Evolutionary conservation across 2,329 filamentous ascomycete genomes (phyloP), one percentile per base, ranked within the genome.

Genomic region (Seiridium cupressi): DNA sequence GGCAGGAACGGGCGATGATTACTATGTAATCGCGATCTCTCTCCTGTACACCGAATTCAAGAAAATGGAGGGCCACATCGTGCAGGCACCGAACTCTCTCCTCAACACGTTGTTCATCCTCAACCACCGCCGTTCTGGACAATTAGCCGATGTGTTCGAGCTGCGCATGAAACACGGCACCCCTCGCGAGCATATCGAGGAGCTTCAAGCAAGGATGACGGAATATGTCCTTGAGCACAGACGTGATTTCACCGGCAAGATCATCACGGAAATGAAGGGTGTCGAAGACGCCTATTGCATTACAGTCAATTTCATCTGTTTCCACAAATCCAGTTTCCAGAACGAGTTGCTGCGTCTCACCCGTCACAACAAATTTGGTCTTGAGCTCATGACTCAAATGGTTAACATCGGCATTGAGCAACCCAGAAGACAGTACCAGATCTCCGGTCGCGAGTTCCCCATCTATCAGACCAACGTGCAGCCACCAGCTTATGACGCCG

Each of bases 291-390:
- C 93, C 42, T 92, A 94, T 72, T 91, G 89, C 5, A 89, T 96
- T 70, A 93, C 88, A 3, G 84, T 97, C 70, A 97, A 97, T 74
- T 87, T 98, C 60, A 89, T 97, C 69, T 97, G 97, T 80, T 97
- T 97, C 81, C 96, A 97, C 84, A 97, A 97, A 75, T 92, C 90
- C 61, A 97, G 94, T 74, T 97, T 91, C 85, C 94, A 98, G 73
- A 97, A 97, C 72, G 94, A 98, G 72, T 81, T 96, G 49, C 82
- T 97, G 32, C 93, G 94, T 77, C 84, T 98, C 2, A 91, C 90
- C 67, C 87, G 94, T 18, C 91, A 95, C 69, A 97, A 97, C 81
- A 95, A 93, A 72, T 97, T 98, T 75, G 93, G 96, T 65, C 93
- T 90, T 64, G 92, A 95, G 63, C 80, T 98, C 69, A 96, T 97